These are phyloP conservation scores for Syncephalastrum monosporum DNA, from an alignment of 371 early-diverging fungal species.

Conservation along the genomic window DNA sequence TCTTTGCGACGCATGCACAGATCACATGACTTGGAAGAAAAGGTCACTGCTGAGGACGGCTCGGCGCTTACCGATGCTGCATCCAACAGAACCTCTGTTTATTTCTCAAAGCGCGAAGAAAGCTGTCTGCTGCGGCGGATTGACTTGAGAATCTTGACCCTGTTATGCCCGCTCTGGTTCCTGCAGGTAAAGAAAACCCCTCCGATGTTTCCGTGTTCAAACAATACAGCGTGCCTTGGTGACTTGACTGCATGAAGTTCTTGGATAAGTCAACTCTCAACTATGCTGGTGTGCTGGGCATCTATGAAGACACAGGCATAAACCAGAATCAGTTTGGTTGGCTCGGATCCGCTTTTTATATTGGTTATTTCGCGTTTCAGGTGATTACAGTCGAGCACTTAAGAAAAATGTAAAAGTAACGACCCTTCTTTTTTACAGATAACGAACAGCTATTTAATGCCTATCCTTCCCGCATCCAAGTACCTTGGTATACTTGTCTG, in stretches of 20 bases:
- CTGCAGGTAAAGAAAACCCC: background rate
- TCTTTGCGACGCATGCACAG: no score
- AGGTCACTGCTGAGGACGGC: no score
- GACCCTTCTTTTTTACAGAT: background rate
- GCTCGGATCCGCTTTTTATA: slow-evolving; percentile 35
- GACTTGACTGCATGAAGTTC: slow-evolving; percentile 14
- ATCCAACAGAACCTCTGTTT: no score
- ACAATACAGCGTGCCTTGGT: no score
- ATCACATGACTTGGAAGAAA: no score
- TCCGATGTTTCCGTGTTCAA: background rate
- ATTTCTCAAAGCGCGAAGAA: no score
- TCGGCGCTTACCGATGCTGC: no score
- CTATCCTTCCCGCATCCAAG: background rate
- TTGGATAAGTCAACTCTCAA: slow-evolving; percentile 35
- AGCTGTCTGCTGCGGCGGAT: background rate
- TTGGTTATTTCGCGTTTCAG: slow-evolving; percentile 34
- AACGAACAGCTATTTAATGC: background rate
- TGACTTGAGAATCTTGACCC: background rate
- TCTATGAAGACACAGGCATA: slow-evolving; percentile 28
- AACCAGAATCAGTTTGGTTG: slow-evolving; percentile 21
- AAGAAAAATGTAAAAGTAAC: no score
- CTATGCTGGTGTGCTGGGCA: slow-evolving; percentile 27
- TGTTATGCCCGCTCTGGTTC: slow-evolving; percentile 1
- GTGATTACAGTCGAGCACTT: background rate
- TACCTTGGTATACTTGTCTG: slow-evolving; percentile 8